phyloP scores from a whole-genome alignment of 208 protist genomes.

The Acanthamoeba culbertsoni region DNA sequence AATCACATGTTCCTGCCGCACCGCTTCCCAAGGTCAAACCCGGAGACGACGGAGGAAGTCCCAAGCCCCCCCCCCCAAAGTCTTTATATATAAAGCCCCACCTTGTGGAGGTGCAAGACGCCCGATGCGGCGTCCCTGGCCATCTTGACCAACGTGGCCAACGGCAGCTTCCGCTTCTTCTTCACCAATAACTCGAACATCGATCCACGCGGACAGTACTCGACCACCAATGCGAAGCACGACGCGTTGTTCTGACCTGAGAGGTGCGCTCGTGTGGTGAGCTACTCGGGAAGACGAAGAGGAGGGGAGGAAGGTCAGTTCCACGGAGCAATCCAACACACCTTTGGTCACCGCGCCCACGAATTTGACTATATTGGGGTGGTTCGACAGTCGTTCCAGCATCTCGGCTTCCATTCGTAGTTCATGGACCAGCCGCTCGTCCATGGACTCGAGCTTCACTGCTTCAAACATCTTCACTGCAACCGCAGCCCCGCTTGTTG shows the following conservation, averaged over 20 bases:
- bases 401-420: constrained; percentile 38
- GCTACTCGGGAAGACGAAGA: background rate
- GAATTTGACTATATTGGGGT: constrained; percentile 59
- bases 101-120: constrained; percentile 60
- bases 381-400: constrained; percentile 57
- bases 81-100: background rate
- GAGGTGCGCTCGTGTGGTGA: background rate
- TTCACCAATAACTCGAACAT: constrained; percentile 49
- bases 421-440: constrained; percentile 29
- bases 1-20: background rate
- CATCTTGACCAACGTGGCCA: constrained; percentile 19
- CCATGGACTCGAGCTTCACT: background rate
- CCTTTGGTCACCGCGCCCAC: constrained; percentile 25
- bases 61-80: no score
- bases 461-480: constrained; percentile 57
- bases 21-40: background rate
- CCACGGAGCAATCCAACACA: background rate
- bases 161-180: constrained; percentile 40
- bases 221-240: constrained; percentile 33
- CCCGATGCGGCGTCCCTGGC: constrained; percentile 37
- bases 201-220: constrained; percentile 22
- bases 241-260: background rate
- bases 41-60: no score
- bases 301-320: background rate
- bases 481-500: background rate